phyloP scores from a whole-genome alignment of 345 rosid genomes.

The Syzygium jambos region DNA sequence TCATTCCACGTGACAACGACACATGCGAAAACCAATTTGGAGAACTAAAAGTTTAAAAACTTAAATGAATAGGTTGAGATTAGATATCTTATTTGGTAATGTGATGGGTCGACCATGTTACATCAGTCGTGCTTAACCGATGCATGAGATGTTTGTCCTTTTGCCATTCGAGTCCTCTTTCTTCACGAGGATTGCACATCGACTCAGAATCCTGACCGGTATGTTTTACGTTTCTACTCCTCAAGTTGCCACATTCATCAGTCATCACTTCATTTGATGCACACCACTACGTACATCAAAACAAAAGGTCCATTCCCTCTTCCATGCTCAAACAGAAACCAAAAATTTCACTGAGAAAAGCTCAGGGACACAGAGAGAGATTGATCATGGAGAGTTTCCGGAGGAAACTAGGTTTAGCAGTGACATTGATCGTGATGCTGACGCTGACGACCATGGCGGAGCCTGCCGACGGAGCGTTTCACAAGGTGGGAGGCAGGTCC shows the following conservation, averaged over 20 bases:
- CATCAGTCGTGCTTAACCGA: background rate
- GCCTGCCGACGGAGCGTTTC: slow-evolving; percentile 1
- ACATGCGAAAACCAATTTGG: background rate
- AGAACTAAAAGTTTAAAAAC: background rate
- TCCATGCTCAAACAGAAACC: background rate
- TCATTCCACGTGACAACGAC: background rate
- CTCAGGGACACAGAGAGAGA: background rate
- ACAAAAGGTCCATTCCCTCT: background rate
- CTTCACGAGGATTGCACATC: background rate
- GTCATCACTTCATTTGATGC: background rate
- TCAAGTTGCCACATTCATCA: background rate
- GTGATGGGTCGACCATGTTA: background rate
- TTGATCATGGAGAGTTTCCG: background rate
- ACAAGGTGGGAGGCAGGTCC: slow-evolving; percentile 18
- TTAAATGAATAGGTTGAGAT: background rate
- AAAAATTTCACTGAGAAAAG: background rate
- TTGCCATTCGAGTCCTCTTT: background rate
- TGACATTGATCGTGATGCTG: background rate
- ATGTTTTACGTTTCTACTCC: background rate
- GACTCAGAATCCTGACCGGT: background rate
- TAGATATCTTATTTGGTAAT: background rate
- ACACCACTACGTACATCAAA: background rate
- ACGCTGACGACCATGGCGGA: background rate
- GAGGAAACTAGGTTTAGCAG: background rate
- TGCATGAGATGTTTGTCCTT: background rate